Percentiles rank a stretch among this genome's conserved stretches.
These are phyloP conservation scores for Hyaloscypha variabilis DNA, from an alignment of 495 filamentous ascomycete species.

Conservation along the genomic window DNA sequence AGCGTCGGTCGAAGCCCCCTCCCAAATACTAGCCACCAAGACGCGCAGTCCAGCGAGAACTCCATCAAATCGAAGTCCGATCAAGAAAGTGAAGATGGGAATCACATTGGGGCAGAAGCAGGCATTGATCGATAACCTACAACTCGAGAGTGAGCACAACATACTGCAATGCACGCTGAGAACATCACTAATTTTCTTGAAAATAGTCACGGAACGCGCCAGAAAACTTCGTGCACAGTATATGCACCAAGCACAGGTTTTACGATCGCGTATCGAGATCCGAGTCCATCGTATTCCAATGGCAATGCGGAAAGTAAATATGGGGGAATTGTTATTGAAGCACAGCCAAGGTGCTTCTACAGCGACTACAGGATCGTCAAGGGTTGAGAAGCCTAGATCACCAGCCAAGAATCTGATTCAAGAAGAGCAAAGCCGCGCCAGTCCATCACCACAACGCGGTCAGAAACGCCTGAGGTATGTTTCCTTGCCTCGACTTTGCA, in stretches of 20 bases:
- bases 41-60: conserved; percentile 35
- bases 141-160: conserved; percentile 79
- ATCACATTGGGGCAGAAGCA: conserved; percentile 83
- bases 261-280: conserved; percentile 87
- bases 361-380: conserved; percentile 22
- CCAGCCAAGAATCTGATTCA: conserved; percentile 26
- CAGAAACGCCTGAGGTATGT: conserved; percentile 66
- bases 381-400: conserved; percentile 25
- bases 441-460: conserved; percentile 36
- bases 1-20: conserved; percentile 34
- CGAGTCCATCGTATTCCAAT: conserved; percentile 91
- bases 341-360: conserved; percentile 37
- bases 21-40: conserved; percentile 45
- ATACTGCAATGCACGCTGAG: not conserved
- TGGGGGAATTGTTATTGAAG: conserved; percentile 67
- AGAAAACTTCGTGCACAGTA: conserved; percentile 91
- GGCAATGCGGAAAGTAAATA: conserved; percentile 75
- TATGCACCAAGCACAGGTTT: conserved; percentile 79
- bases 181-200: conserved; percentile 15
- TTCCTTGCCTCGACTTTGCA: not conserved
- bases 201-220: conserved; percentile 84
- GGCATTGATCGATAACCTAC: conserved; percentile 87
- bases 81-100: conserved; percentile 59
- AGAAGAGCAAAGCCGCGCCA: conserved; percentile 30
- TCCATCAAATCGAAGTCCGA: conserved; percentile 55